A percentile compares a stretch with the other conserved stretches of the same genome.
Conservation (phyloP, 2,329 filamentous ascomycete genomes). For the Penicillium sp. region DNA sequence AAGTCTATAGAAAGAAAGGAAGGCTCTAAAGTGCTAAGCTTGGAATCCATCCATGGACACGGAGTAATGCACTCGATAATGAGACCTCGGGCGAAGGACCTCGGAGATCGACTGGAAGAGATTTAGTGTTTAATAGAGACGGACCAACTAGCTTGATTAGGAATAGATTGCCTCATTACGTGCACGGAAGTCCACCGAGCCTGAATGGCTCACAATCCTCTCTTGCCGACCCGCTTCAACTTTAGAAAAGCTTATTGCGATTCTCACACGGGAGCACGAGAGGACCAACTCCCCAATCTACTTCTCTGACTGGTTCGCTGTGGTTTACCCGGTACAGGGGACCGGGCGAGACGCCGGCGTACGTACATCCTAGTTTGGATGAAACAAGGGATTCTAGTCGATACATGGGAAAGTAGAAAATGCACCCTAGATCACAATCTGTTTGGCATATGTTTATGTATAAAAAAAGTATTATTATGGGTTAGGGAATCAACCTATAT, state of each 20-base stretch:
- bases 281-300: not conserved
- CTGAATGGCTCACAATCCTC: not conserved
- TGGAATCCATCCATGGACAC: not conserved
- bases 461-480: not conserved
- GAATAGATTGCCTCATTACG: not conserved
- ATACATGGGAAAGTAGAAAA: not conserved
- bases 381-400: constrained; percentile 1
- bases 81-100: not conserved
- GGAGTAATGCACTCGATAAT: not conserved
- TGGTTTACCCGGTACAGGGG: not conserved
- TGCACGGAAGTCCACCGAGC: not conserved
- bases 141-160: not conserved
- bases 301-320: not conserved
- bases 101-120: not conserved
- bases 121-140: not conserved
- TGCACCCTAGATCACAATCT: not conserved
- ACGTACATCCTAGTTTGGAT: not conserved
- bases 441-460: not conserved
- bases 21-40: not conserved
- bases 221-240: not conserved
- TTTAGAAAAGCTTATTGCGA: not conserved
- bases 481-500: not conserved
- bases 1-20: not conserved
- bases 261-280: not conserved
- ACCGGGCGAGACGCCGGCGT: not conserved